Evolutionary conservation across 129 eudicot genomes (phyloP).

Genomic region (Chrysanthemum seticuspe): DNA sequence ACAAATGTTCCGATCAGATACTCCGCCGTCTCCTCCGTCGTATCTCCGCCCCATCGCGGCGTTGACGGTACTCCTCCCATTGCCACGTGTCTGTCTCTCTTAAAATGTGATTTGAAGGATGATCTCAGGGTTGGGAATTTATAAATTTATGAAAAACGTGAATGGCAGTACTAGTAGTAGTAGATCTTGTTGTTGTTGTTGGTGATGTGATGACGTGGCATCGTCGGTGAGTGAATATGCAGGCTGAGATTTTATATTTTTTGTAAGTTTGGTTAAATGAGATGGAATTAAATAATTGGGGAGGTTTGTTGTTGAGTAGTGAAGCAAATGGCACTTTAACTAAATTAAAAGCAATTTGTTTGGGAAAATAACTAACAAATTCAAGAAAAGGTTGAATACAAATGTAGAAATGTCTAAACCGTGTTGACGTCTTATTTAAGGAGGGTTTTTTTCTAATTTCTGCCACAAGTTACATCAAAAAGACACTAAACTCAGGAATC

Average conservation of each 20-base stretch:
- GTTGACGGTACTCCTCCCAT: constrained; percentile 89
- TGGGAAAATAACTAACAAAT: no score
- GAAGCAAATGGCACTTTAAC: no score
- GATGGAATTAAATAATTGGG: no score
- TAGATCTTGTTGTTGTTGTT: constrained; percentile 31
- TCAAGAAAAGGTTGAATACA: no score
- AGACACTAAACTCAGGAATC: no score
- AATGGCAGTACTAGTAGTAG: constrained; percentile 22
- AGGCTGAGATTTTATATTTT: constrained; percentile 23
- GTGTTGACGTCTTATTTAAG: no score
- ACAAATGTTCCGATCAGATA: constrained; percentile 74
- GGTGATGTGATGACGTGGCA: constrained; percentile 19
- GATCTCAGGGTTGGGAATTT: constrained; percentile 27
- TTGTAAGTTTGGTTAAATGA: neutral
- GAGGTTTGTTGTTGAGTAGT: no score
- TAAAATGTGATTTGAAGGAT: constrained; percentile 11
- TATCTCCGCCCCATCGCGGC: constrained; percentile 61
- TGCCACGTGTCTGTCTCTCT: neutral
- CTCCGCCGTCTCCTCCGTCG: constrained; percentile 79
- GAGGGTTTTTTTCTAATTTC: no score
- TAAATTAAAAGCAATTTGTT: no score
- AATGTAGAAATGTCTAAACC: no score
- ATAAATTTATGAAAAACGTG: constrained; percentile 18
- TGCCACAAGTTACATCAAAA: no score
- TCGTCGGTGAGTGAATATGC: constrained; percentile 29